These are phyloP conservation scores for Coelastrella sp. DNA, from an alignment of 139 green algal species.

Conservation along the genomic window DNA sequence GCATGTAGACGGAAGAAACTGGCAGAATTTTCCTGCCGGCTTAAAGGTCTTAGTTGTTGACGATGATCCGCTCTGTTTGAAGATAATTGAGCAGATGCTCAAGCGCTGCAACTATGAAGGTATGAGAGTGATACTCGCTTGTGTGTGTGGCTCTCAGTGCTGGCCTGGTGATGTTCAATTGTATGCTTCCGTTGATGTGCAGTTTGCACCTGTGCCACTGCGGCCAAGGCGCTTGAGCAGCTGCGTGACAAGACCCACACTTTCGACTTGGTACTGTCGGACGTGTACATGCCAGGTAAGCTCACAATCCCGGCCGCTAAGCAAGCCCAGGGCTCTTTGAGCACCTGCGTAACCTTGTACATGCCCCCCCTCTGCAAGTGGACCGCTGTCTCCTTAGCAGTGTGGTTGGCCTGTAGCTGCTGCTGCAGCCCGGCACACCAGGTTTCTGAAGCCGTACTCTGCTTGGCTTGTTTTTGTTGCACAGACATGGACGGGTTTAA, in stretches of 20 bases:
- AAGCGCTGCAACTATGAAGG: constrained; percentile 88
- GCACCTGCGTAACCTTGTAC: no score
- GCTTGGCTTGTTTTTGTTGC: neutral
- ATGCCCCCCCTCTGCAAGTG: no score
- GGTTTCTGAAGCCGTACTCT: no score
- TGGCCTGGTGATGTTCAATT: neutral
- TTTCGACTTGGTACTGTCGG: constrained; percentile 96
- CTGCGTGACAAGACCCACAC: constrained; percentile 71
- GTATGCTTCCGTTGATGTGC: constrained; percentile 48
- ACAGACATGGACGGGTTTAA: constrained; percentile 98
- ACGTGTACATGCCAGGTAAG: constrained; percentile 97
- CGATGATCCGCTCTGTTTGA: constrained; percentile 94
- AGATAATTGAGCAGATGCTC: constrained; percentile 94
- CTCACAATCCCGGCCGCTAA: neutral
- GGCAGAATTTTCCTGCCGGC: constrained; percentile 61
- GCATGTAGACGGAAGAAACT: neutral
- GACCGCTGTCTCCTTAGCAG: no score
- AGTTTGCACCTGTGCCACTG: constrained; percentile 67
- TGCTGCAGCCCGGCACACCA: no score
- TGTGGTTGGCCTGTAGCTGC: no score
- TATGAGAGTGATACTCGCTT: constrained; percentile 49
- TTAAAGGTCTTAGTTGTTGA: constrained; percentile 94
- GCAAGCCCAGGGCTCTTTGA: no score
- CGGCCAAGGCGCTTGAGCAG: constrained; percentile 69
- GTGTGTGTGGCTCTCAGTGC: neutral